Conservation (phyloP, 352 stramenopile genomes). For the Globisporangium alternatum region DNA sequence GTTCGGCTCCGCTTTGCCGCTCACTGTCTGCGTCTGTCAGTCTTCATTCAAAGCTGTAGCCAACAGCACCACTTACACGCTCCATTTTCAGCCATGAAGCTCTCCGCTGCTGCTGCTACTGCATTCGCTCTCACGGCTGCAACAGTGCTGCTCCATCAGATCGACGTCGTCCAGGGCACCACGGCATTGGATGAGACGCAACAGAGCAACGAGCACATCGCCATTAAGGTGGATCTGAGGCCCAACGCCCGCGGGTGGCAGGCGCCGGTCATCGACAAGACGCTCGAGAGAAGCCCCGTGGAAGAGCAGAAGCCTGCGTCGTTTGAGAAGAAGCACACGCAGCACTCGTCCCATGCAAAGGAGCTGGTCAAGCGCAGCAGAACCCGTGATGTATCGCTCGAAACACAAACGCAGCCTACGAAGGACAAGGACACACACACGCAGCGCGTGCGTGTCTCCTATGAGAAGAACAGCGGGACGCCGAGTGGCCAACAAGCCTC, state of each 20-base stretch:
- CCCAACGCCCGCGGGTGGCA: neutral
- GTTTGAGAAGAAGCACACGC: neutral
- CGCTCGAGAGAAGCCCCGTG: neutral
- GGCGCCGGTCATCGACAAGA: constrained; percentile 13
- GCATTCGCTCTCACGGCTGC: neutral
- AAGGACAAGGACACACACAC: neutral
- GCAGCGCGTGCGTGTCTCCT: neutral
- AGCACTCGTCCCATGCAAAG: neutral
- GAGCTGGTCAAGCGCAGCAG: neutral
- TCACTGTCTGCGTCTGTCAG: neutral
- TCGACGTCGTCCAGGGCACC: neutral
- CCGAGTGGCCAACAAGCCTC: neutral
- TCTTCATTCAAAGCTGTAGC: neutral
- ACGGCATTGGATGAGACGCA: neutral
- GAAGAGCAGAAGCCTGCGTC: neutral
- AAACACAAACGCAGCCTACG: neutral
- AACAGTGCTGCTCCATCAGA: neutral
- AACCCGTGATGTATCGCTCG: neutral
- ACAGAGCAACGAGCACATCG: neutral
- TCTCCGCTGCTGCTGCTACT: neutral
- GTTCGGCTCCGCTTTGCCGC: neutral
- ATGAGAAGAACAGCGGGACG: neutral
- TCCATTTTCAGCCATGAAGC: neutral
- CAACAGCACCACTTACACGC: neutral
- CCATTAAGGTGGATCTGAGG: neutral